phyloP scores from a whole-genome alignment of 2,329 filamentous ascomycete species.

The Penicillium glabrum region DNA sequence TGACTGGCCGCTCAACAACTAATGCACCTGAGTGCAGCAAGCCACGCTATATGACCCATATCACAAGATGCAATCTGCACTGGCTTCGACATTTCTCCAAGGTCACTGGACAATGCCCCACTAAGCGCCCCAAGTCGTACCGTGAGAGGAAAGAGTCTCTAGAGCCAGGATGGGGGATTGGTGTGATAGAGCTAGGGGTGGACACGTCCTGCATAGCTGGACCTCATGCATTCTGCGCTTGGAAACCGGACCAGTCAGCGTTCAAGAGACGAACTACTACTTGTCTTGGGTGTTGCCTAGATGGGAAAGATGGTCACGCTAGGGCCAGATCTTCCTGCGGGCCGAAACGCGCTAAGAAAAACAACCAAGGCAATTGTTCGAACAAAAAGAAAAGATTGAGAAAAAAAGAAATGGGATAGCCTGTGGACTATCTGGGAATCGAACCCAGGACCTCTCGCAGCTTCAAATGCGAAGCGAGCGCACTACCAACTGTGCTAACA shows the following conservation, averaged over 20 bases:
- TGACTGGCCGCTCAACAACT: neutral
- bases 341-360: neutral
- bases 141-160: no score
- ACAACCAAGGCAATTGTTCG: neutral
- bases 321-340: neutral
- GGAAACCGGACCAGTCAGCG: neutral
- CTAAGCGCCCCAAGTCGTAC: no score
- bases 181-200: neutral
- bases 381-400: neutral
- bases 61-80: neutral
- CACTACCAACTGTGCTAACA: slow-evolving; percentile 5
- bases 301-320: neutral
- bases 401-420: neutral
- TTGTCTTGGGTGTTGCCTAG: neutral
- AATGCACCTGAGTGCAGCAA: neutral
- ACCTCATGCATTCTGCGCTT: neutral
- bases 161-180: neutral
- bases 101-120: neutral
- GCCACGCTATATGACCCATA: neutral
- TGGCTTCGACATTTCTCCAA: neutral
- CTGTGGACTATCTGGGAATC: slow-evolving; percentile 34
- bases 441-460: slow-evolving; percentile 35
- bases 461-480: neutral
- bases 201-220: neutral
- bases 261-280: neutral